Evolutionary conservation across 768 basidiomycete species (phyloP).

Genomic region (Boletus edulis): DNA sequence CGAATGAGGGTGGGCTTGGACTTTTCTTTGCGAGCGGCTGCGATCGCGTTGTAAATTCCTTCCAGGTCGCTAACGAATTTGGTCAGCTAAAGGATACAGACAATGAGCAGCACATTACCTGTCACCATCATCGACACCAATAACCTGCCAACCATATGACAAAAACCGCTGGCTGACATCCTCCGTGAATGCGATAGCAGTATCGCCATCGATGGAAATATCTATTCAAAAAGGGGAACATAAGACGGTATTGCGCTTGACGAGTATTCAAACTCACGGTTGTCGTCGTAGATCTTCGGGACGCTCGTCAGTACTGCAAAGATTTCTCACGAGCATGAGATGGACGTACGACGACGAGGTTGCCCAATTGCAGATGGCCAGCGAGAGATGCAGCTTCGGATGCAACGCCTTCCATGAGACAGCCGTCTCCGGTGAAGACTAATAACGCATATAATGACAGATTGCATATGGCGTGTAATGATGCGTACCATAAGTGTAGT

Average conservation of each 20-base stretch:
- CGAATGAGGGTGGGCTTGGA: slow-evolving; percentile 86
- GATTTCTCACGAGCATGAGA: slow-evolving; percentile 11
- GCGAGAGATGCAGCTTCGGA: slow-evolving; percentile 89
- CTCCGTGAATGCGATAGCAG: slow-evolving; percentile 90
- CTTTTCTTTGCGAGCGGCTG: slow-evolving; percentile 70
- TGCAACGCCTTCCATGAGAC: slow-evolving; percentile 96
- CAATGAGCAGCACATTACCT: slow-evolving; percentile 39
- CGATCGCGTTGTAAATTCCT: slow-evolving; percentile 76
- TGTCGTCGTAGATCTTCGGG: slow-evolving; percentile 86
- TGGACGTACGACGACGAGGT: slow-evolving; percentile 79
- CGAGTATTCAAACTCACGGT: slow-evolving; percentile 55
- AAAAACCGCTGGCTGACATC: slow-evolving; percentile 86
- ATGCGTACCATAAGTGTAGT: slow-evolving; percentile 81
- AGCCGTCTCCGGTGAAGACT: slow-evolving; percentile 95
- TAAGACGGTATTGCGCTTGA: background rate
- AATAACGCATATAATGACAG: slow-evolving; percentile 4
- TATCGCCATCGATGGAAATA: slow-evolving; percentile 96
- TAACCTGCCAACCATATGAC: slow-evolving; percentile 93
- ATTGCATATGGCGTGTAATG: background rate
- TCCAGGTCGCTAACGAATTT: slow-evolving; percentile 60
- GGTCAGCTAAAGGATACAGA: slow-evolving; percentile 9
- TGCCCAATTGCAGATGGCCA: slow-evolving; percentile 91
- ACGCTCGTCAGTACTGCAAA: slow-evolving; percentile 15
- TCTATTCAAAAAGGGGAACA: slow-evolving; percentile 42
- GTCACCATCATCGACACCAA: slow-evolving; percentile 80